phyloP scores from a whole-genome alignment of 2,329 filamentous ascomycete genomes.

The Neofusicoccum ribis region DNA sequence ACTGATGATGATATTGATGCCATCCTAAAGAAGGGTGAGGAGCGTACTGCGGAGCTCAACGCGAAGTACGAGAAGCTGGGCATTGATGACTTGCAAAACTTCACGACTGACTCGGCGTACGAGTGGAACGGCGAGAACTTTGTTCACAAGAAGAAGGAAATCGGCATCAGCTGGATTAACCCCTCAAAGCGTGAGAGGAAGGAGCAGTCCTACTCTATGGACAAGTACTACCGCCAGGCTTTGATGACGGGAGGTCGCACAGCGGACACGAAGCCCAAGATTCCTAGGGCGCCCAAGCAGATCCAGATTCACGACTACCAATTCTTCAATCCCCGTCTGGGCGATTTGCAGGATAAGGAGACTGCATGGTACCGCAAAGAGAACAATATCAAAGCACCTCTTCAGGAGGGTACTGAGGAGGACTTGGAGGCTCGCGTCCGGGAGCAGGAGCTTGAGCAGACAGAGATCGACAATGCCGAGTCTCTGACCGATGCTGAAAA shows the following conservation, averaged over 20 bases:
- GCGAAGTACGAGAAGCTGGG: constrained; percentile 95
- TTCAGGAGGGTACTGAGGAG: constrained; percentile 88
- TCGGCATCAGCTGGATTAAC: constrained; percentile 95
- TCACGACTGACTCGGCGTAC: constrained; percentile 94
- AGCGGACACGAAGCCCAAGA: constrained; percentile 87
- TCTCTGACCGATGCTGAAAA: constrained; percentile 87
- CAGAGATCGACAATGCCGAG: constrained; percentile 88
- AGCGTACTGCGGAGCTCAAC: constrained; percentile 85
- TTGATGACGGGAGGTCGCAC: constrained; percentile 77
- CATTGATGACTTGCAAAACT: constrained; percentile 95
- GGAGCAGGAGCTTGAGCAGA: constrained; percentile 82
- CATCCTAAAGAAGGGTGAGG: constrained; percentile 83
- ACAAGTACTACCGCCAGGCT: constrained; percentile 95
- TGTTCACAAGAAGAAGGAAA: constrained; percentile 81
- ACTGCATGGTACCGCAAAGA: constrained; percentile 95
- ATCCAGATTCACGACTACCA: constrained; percentile 93
- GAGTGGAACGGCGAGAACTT: constrained; percentile 99
- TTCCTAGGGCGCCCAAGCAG: constrained; percentile 93
- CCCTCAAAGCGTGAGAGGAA: constrained; percentile 97
- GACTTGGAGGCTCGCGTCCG: constrained; percentile 81
- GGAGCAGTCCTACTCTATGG: constrained; percentile 96
- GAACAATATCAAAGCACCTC: constrained; percentile 88
- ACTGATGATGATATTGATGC: constrained; percentile 87
- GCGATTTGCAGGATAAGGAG: constrained; percentile 91
- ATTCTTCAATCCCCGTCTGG: constrained; percentile 83